Percentiles rank a stretch among this genome's conserved stretches.
These are phyloP conservation scores for Picea abies DNA, from an alignment of 83 land plant genomes.

Conservation along the genomic window DNA sequence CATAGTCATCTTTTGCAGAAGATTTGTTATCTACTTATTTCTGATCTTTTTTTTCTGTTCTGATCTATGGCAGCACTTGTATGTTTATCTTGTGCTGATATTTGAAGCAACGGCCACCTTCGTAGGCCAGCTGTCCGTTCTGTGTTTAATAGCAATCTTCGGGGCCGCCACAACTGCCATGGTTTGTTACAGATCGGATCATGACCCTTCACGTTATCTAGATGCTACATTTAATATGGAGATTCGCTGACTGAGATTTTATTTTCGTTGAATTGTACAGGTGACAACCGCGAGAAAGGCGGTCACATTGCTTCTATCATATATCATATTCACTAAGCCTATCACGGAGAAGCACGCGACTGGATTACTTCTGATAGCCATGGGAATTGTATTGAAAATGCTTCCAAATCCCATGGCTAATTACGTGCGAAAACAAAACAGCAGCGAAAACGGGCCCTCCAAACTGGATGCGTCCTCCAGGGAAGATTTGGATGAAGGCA, in stretches of 20 bases:
- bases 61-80: constrained; percentile 66
- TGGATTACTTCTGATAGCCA: constrained; percentile 75
- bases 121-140: constrained; percentile 88
- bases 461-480: no score
- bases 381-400: constrained; percentile 87
- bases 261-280: constrained; percentile 28
- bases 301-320: constrained; percentile 83
- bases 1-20: neutral
- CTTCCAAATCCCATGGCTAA: constrained; percentile 36
- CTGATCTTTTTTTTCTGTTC: neutral
- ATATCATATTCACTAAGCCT: constrained; percentile 94
- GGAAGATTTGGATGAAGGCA: no score
- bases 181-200: constrained; percentile 37
- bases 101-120: constrained; percentile 97
- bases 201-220: neutral
- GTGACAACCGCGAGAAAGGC: constrained; percentile 96
- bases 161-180: constrained; percentile 98
- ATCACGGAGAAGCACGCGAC: constrained; percentile 82
- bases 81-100: constrained; percentile 81
- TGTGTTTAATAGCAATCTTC: constrained; percentile 86
- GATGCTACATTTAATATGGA: neutral
- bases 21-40: neutral
- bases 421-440: no score
- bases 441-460: no score
- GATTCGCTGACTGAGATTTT: neutral